These are phyloP conservation scores for Parsonsia alboflavescens DNA, from an alignment of 257 asterid genomes.

Conservation along the genomic window DNA sequence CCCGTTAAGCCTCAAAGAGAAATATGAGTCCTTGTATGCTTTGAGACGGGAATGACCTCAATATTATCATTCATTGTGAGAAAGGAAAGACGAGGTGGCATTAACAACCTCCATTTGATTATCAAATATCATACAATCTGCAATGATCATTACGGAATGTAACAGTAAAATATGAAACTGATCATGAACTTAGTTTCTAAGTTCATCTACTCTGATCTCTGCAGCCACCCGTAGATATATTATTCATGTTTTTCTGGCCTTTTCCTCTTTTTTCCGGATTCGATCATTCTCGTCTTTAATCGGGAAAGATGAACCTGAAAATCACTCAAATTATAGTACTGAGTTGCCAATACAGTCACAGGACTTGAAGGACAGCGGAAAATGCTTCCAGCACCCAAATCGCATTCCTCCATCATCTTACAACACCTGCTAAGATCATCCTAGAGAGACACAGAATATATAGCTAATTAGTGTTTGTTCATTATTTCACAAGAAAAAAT, in stretches of 20 bases:
- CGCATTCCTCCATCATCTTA: slow-evolving; percentile 19
- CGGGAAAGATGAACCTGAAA: slow-evolving; percentile 13
- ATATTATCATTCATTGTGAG: too few relatives aligned
- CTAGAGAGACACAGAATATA: slow-evolving; percentile 15
- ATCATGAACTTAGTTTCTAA: too few relatives aligned
- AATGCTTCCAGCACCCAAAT: not conserved
- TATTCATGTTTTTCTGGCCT: slow-evolving; percentile 20
- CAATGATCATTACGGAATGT: too few relatives aligned
- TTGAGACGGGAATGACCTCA: too few relatives aligned
- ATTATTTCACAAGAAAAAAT: not conserved
- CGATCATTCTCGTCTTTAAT: not conserved
- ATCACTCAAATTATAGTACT: slow-evolving; percentile 16
- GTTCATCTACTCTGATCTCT: too few relatives aligned
- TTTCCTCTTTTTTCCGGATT: slow-evolving; percentile 41
- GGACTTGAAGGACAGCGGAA: slow-evolving; percentile 52
- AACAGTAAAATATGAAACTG: too few relatives aligned
- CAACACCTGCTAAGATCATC: slow-evolving; percentile 48
- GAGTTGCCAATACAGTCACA: slow-evolving; percentile 47
- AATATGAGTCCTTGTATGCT: too few relatives aligned
- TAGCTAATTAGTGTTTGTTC: not conserved
- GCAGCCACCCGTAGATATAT: too few relatives aligned
- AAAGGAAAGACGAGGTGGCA: too few relatives aligned
- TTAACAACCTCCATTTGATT: too few relatives aligned
- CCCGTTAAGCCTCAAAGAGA: too few relatives aligned
- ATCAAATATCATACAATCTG: too few relatives aligned